Evolutionary conservation across 2,329 filamentous ascomycete genomes (phyloP).

Genomic region (Plenodomus lindquistii): DNA sequence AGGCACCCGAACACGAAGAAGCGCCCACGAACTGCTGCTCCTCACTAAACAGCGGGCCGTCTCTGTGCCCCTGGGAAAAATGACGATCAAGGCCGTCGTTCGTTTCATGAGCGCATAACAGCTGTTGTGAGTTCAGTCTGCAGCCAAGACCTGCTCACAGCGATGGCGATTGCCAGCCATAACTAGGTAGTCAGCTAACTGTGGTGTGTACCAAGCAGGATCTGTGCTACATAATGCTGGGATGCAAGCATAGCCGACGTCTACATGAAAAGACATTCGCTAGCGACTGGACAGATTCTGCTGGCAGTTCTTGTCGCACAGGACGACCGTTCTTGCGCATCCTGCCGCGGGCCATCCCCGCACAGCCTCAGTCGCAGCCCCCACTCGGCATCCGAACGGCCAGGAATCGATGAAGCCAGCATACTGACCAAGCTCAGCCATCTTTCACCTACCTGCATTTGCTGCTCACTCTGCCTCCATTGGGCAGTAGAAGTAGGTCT

Average conservation of each 20-base stretch:
- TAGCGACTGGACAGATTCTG: conserved; percentile 1
- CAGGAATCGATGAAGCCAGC: conserved; percentile 19
- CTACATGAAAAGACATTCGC: background rate
- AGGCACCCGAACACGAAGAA: conserved; percentile 18
- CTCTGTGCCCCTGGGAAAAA: conserved; percentile 8
- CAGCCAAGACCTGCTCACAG: conserved; percentile 1
- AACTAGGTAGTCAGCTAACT: too few relatives aligned
- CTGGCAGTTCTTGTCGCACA: conserved; percentile 9
- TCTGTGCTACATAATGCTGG: conserved; percentile 16
- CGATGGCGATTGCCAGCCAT: conserved; percentile 5
- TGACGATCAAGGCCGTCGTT: background rate
- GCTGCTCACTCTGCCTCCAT: conserved; percentile 33
- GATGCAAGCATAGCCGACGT: conserved; percentile 18
- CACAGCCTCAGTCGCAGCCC: conserved; percentile 21
- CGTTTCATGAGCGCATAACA: conserved; percentile 5
- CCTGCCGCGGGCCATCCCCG: conserved; percentile 10
- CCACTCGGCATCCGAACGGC: conserved; percentile 22
- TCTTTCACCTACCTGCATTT: background rate
- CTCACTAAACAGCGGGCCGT: conserved; percentile 4
- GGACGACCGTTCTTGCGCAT: conserved; percentile 9
- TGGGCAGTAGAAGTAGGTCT: conserved; percentile 46
- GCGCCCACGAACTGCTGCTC: conserved; percentile 20
- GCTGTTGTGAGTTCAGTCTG: background rate
- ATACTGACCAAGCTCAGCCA: conserved; percentile 8
- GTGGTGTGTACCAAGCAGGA: conserved; percentile 2